Evolutionary conservation across 768 basidiomycete species (phyloP).

Genomic region (Filobasidium floriforme): DNA sequence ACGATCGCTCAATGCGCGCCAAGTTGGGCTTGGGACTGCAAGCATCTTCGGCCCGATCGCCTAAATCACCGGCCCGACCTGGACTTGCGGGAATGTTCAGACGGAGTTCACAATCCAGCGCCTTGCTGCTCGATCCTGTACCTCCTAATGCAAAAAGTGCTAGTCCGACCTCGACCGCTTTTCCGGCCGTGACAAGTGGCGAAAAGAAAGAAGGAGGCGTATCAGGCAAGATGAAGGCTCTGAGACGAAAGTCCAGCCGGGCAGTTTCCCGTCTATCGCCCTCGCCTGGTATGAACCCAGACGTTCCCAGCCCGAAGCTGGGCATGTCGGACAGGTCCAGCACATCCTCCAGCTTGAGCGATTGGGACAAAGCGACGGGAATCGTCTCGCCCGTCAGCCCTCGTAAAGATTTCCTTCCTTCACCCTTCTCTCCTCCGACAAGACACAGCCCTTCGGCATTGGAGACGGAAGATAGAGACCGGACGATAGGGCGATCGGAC

Average conservation of each 20-base stretch:
- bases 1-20: too few relatives aligned
- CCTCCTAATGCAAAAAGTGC: background rate
- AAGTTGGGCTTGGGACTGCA: too few relatives aligned
- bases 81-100: slow-evolving; percentile 12
- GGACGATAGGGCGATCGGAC: slow-evolving; percentile 15
- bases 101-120: background rate
- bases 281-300: background rate
- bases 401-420: too few relatives aligned
- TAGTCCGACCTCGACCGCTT: background rate
- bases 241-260: background rate
- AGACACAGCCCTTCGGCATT: too few relatives aligned
- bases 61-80: slow-evolving; percentile 8
- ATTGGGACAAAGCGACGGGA: slow-evolving; percentile 7
- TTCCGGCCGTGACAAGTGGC: too few relatives aligned
- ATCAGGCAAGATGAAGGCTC: background rate
- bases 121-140: background rate
- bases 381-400: too few relatives aligned
- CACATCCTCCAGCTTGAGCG: slow-evolving; percentile 13
- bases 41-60: background rate
- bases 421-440: too few relatives aligned
- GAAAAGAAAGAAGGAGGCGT: too few relatives aligned
- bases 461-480: background rate
- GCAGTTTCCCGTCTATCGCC: background rate
- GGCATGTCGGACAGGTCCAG: background rate
- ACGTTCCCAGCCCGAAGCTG: background rate